Evolutionary conservation across 1,284 basidiomycete genomes (phyloP), one percentile per base, ranked within the genome.

Genomic region (Fomitopsis pinicola): DNA sequence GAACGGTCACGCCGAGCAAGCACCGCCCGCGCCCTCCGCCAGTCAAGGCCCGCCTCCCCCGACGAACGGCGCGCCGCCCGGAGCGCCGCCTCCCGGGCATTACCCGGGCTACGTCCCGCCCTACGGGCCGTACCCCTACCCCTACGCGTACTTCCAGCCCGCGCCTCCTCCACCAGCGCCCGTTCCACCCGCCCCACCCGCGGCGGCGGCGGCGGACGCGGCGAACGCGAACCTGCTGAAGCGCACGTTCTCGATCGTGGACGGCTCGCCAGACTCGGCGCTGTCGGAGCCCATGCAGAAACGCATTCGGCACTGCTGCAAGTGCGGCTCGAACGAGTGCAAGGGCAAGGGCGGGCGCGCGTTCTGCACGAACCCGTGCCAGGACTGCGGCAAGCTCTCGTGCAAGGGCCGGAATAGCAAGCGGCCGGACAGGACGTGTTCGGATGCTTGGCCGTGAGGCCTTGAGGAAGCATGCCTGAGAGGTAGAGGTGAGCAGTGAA

Each of bases 371-470:
- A 89, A 85, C 70, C 76, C 82, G 48, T 91, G 88, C 67, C 86
- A 89, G 75, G 88, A 91, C 72, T 91, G 89, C 69, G 87, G 87
- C 22, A 86, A 86, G 76, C 67, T 85, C 65, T 86, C 87, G 30
- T 91, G 88, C 69, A 84, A 80, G 67, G 88, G 88, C 42, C 78
- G 88, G 72, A 91, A 89, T 68, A 87, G 85, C 69, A 80, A 88
- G 69, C 75, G 87, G 48, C 89, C 89, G 7, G 89, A 90, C 69
- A 86, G 88, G 72, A 80, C 80, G 60, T 89, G 87, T 67, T 76
- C 77, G 14, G 85, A 88, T 68, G 87, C 86, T 42, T 86, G 86
- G 85, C 67, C 70, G 53, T 75, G 62, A 72, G 36, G 1, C 22
- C 22, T 22, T 38, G 28, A 9, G 12, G 48, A 2, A 4, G 28